Conservation (phyloP, 768 basidiomycete species). For the Leccinum rimulosum region DNA sequence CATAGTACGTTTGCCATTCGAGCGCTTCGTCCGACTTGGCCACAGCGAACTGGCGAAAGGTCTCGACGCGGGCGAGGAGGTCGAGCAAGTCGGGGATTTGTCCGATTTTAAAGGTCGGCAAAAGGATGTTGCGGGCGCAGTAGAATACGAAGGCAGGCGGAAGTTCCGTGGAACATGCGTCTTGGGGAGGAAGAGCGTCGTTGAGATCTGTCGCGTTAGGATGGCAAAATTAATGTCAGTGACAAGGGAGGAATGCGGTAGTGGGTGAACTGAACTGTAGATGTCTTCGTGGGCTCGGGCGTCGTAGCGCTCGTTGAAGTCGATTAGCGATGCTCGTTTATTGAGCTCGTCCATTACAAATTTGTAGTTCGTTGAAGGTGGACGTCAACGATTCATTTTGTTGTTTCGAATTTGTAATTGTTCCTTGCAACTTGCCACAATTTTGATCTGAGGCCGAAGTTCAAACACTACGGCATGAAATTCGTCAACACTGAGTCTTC, state of each 20-base stretch:
- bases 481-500: no score
- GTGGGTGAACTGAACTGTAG: slow-evolving; percentile 13
- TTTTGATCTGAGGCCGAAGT: no score
- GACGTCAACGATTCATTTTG: not conserved
- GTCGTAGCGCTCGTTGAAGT: slow-evolving; percentile 18
- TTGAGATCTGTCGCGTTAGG: slow-evolving; percentile 9
- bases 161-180: not conserved
- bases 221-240: not conserved
- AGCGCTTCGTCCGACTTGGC: slow-evolving; percentile 20
- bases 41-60: slow-evolving; percentile 17
- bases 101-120: slow-evolving; percentile 28
- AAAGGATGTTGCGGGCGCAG: slow-evolving; percentile 28
- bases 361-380: no score
- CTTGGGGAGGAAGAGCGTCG: not conserved
- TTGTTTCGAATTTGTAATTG: no score
- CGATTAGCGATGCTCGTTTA: slow-evolving; percentile 13
- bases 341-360: slow-evolving; percentile 9
- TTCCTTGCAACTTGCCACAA: no score
- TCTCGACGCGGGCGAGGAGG: slow-evolving; percentile 23
- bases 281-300: slow-evolving; percentile 9
- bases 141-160: slow-evolving; percentile 26
- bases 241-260: not conserved
- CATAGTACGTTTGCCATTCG: slow-evolving; percentile 27
- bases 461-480: not conserved
- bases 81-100: slow-evolving; percentile 32